Conservation (phyloP, 2,329 filamentous ascomycete genomes). For the Nemania sp. region DNA sequence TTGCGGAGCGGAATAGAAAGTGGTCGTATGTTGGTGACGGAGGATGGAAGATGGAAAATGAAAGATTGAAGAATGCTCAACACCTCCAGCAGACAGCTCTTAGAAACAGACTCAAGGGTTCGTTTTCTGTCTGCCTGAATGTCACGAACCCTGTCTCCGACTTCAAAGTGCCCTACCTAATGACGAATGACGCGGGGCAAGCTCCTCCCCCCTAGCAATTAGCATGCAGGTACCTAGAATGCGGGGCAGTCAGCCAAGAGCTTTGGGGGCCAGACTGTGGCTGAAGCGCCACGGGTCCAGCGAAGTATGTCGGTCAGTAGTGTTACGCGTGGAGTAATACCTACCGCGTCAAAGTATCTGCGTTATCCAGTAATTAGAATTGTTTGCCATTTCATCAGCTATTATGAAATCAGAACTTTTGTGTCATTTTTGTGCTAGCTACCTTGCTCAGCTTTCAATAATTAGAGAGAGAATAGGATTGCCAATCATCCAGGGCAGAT, state of each 20-base stretch:
- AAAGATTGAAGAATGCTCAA: no score
- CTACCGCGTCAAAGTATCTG: no score
- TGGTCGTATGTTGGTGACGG: no score
- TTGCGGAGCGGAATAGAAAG: no score
- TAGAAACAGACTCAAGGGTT: no score
- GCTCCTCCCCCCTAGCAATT: background rate
- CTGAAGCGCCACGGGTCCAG: slow-evolving; percentile 30
- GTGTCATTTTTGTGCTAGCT: slow-evolving; percentile 11
- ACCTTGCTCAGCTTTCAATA: slow-evolving; percentile 14
- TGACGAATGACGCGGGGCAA: slow-evolving; percentile 21
- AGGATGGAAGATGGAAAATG: no score
- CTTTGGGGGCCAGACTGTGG: slow-evolving; percentile 25
- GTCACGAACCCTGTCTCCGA: background rate
- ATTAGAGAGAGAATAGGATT: slow-evolving; percentile 6
- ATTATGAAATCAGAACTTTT: slow-evolving; percentile 10
- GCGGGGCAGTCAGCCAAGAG: slow-evolving; percentile 4
- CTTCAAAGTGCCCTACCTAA: background rate
- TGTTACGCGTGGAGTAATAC: no score
- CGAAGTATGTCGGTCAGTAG: background rate
- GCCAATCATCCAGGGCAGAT: slow-evolving; percentile 4
- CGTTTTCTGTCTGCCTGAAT: slow-evolving; percentile 13
- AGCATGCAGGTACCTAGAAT: slow-evolving; percentile 17
- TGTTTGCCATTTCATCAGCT: no score
- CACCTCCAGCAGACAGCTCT: no score
- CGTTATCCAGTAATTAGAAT: no score